Evolutionary conservation across 2,329 filamentous ascomycete species (phyloP).

Genomic region (Ustulina deusta): DNA sequence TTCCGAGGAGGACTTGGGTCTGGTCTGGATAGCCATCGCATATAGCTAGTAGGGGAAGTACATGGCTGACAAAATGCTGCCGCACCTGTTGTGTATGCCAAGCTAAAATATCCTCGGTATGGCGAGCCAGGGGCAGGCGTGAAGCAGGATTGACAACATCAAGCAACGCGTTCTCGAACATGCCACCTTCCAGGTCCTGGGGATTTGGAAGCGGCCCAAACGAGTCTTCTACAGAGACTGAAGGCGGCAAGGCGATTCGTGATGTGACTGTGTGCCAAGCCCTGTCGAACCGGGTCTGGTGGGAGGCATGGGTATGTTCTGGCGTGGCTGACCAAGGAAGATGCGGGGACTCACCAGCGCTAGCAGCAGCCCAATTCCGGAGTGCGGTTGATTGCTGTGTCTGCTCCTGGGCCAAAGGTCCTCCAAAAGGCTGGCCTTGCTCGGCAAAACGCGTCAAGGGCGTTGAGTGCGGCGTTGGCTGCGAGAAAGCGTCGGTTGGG

Average conservation of each 20-base stretch:
- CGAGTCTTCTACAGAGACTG: constrained; percentile 66
- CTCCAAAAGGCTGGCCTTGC: constrained; percentile 62
- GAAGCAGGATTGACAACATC: constrained; percentile 63
- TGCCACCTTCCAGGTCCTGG: constrained; percentile 53
- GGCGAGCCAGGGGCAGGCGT: constrained; percentile 61
- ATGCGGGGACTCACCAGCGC: constrained; percentile 41
- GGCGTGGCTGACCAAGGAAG: constrained; percentile 41
- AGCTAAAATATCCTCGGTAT: constrained; percentile 67
- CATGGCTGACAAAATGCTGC: constrained; percentile 70
- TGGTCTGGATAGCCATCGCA: constrained; percentile 59
- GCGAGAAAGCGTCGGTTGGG: constrained; percentile 60
- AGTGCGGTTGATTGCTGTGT: constrained; percentile 35
- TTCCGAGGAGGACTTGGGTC: constrained; percentile 62
- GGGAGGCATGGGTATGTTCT: constrained; percentile 52
- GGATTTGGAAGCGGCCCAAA: constrained; percentile 62
- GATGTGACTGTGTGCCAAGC: constrained; percentile 73
- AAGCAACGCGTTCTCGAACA: constrained; percentile 65
- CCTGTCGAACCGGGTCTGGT: constrained; percentile 70
- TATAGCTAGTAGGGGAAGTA: constrained; percentile 66
- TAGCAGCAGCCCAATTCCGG: constrained; percentile 42
- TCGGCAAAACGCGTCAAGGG: constrained; percentile 55
- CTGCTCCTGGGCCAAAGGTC: constrained; percentile 47
- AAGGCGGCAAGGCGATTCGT: constrained; percentile 67
- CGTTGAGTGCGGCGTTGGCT: constrained; percentile 60
- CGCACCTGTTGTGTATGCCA: constrained; percentile 73